Percentiles rank a stretch among this genome's conserved stretches.
Evolutionary conservation across 1,139 yeast species (phyloP).

Genomic region (Hansenula sp.): DNA sequence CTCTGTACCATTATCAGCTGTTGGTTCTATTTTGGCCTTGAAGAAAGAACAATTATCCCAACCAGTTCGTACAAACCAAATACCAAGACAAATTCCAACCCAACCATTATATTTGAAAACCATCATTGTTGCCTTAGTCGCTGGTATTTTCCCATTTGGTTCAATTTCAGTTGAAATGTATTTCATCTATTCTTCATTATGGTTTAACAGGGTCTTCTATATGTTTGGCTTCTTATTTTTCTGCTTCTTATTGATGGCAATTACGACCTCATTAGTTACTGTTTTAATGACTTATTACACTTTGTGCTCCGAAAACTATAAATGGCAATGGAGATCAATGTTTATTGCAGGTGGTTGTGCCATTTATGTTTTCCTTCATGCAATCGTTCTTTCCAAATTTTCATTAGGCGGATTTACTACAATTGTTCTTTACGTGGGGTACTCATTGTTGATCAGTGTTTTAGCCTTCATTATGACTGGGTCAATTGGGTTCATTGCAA

Average conservation of each 20-base stretch:
- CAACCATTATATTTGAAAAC: slow-evolving; percentile 84
- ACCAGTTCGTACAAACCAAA: slow-evolving; percentile 90
- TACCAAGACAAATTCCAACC: slow-evolving; percentile 91
- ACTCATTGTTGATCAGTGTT: slow-evolving; percentile 67
- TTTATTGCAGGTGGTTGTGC: slow-evolving; percentile 90
- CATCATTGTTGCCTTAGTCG: slow-evolving; percentile 61
- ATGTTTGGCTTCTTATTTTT: slow-evolving; percentile 97
- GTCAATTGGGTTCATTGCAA: slow-evolving; percentile 76
- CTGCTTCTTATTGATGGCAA: slow-evolving; percentile 75
- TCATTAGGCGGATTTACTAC: slow-evolving; percentile 73
- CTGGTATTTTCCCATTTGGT: slow-evolving; percentile 94
- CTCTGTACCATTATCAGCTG: slow-evolving; percentile 78
- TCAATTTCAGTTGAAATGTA: slow-evolving; percentile 93
- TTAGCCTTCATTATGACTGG: slow-evolving; percentile 83
- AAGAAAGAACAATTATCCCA: slow-evolving; percentile 48
- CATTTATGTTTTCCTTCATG: slow-evolving; percentile 77
- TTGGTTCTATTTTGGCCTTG: slow-evolving; percentile 75
- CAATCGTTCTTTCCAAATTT: slow-evolving; percentile 69
- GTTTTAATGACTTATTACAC: slow-evolving; percentile 79
- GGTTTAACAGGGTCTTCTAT: slow-evolving; percentile 93
- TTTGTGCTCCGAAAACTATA: slow-evolving; percentile 85
- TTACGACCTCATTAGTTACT: slow-evolving; percentile 80
- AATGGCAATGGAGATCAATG: slow-evolving; percentile 96
- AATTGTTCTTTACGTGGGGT: slow-evolving; percentile 78
- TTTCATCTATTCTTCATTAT: slow-evolving; percentile 77